Conservation (phyloP, 2,329 filamentous ascomycete genomes). For the Penicillium sp. region DNA sequence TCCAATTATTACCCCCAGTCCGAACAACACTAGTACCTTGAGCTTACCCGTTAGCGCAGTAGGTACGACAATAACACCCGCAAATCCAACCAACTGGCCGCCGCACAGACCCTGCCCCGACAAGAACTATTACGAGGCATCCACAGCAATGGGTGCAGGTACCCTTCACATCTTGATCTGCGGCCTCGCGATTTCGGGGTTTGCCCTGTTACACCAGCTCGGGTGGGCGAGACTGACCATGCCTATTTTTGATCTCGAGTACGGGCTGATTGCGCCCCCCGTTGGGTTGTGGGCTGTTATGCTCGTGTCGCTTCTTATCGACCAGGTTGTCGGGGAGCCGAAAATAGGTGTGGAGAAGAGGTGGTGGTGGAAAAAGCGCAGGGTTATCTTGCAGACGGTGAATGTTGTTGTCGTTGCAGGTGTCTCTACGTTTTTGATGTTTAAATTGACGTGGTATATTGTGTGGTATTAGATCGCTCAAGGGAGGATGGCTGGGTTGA, state of each 20-base stretch:
- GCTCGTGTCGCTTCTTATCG: not conserved
- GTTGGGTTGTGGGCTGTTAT: not conserved
- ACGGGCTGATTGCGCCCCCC: not conserved
- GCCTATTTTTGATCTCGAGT: not conserved
- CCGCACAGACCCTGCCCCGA: not conserved
- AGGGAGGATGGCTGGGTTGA: too few species aligned
- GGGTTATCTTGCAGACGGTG: not conserved
- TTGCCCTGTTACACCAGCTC: not conserved
- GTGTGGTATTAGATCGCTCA: too few species aligned
- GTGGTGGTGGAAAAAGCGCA: too few species aligned
- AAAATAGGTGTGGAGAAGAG: not conserved
- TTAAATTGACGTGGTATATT: too few species aligned
- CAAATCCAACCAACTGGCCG: not conserved
- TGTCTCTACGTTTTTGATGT: not conserved
- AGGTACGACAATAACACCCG: not conserved
- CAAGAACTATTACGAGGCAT: not conserved
- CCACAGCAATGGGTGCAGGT: not conserved
- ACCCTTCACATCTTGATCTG: not conserved
- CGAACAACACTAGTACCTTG: not conserved
- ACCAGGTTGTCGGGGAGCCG: not conserved
- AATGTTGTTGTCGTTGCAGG: not conserved
- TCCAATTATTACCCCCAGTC: not conserved
- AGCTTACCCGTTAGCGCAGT: not conserved
- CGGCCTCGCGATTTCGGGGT: not conserved
- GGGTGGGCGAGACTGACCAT: not conserved